Evolutionary conservation across 2,329 filamentous ascomycete species (phyloP).

Genomic region (Aschersonia sp.): DNA sequence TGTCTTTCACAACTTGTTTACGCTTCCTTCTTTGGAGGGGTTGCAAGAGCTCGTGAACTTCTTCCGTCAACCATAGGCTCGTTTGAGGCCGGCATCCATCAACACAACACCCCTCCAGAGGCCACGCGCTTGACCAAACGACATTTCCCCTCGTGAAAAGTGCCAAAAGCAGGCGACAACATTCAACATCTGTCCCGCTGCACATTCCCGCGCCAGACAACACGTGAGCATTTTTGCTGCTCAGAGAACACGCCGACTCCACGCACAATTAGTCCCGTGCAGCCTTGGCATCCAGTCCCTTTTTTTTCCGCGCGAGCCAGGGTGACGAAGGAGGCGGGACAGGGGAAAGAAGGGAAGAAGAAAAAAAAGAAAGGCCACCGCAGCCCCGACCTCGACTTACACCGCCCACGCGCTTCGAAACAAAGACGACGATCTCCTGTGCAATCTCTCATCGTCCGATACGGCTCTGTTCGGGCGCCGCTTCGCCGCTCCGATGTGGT

Average conservation of each 20-base stretch:
- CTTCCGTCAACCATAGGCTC: too few relatives aligned
- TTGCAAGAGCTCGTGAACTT: not conserved
- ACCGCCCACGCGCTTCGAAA: not conserved
- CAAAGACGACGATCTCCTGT: too few relatives aligned
- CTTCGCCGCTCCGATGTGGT: constrained; percentile 50
- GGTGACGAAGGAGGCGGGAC: not conserved
- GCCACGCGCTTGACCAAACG: not conserved
- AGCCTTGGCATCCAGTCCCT: not conserved
- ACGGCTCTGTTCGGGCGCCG: constrained; percentile 10
- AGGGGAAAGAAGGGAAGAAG: not conserved
- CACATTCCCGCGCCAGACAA: too few relatives aligned
- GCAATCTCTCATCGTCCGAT: not conserved
- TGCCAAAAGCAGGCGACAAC: not conserved
- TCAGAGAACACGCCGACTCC: too few relatives aligned
- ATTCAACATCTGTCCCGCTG: too few relatives aligned
- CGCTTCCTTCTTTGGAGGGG: not conserved
- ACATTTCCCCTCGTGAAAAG: too few relatives aligned
- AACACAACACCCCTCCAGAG: not conserved
- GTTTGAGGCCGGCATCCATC: too few relatives aligned
- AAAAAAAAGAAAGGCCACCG: not conserved
- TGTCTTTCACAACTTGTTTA: not conserved
- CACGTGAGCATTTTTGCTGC: too few relatives aligned
- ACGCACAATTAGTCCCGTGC: not conserved
- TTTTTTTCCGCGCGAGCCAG: not conserved
- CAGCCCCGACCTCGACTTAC: not conserved